Evolutionary conservation across 169 alveolate species (phyloP), one percentile per base, ranked within the genome.

Genomic region (Babesia gibsoni): DNA sequence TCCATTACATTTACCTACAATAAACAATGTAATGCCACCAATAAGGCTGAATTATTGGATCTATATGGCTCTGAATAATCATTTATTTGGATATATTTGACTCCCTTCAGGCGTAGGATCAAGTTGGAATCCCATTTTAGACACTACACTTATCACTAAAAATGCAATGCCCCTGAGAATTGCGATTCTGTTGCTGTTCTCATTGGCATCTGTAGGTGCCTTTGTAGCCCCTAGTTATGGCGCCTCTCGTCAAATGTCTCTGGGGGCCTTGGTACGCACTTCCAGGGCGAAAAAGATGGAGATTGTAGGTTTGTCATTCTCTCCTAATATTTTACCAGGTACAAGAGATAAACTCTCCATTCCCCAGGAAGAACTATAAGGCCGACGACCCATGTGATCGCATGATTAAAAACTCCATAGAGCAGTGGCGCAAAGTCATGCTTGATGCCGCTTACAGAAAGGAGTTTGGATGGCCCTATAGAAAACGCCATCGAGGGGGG

Each of bases 401-500:
- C 20, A 75, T 75, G 84, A 57, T 75, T 39, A 48, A 56, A 22
- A 75, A 75, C 67, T 59, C 84, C 0, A 6, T 75, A 25, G 30
- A 50, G 52, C 73, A 75, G 73, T 59, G 66, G 78, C 39, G 63
- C 29, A 50, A 57, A 41, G 30, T 59, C 41, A 52, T 41, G 50
- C 77, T 78, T 0, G 87, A 78, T 49, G 82, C 20, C 5, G 57
- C 57, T 2, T 64, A 66, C 59, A 35, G 75, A 14, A 45, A 52
- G 18, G 82, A 78, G 52, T 57, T 58, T 32, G 58, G 58, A 23
- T 64, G 78, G 73, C 58, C 58, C 5, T 67, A 64, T 67, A 61
- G 87, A 35, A 78, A 78, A 27, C 64, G 87, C 7, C 82, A 66
- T 53, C 52, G 61, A 9, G 87, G 87, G 12, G 87, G 87, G 16